Base-by-base conservation (phyloP, 2,329 filamentous ascomycete species). In the Colletotrichum abscissum region DNA sequence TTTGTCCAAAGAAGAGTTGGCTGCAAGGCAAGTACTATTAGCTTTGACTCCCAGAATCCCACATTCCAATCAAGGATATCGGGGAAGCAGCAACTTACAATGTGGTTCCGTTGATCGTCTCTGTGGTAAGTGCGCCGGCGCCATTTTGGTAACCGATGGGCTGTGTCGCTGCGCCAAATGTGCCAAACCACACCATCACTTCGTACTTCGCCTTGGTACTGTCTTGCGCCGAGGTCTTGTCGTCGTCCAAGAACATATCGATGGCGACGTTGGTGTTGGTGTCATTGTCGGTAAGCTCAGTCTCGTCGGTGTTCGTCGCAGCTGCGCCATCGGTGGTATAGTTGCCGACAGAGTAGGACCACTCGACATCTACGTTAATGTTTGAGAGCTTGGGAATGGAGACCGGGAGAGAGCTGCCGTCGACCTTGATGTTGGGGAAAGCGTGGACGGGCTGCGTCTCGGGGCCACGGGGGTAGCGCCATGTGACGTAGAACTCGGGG, bases 161-260 rank as follows among this genome's bases (percentile, higher is more conserved):
- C 73, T 88, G 83, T 0, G 88, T 84, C 1, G 84, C 80, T 2
- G 79, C 19, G 2, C 88, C 88, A 59, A 86, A 85, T 4, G 81
- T 80, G 3, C 84, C 88, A 73, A 90, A 85, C 88, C 87, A 90
- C 46, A 90, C 84, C 88, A 90, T 90, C 80, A 90, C 82, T 81
- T 90, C 89, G 80, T 85, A 87, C 11, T 77, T 76, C 2, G 89
- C 85, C 5, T 81, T 81, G 1, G 78, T 78, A 55, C 83, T 86
- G 78, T 86, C 78, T 56, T 78, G 72, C 0, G 89, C 81, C 0
- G 78, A 83, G 1, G 74, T 76, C 67, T 83, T 78, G 77, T 88
- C 83, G 30, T 76, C 78, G 75, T 89, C 88, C 67, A 90, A 79
- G 79, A 90, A 91, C 84, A 90, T 88, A 81, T 91, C 89, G 73